phyloP scores from a whole-genome alignment of 2,329 filamentous ascomycete genomes.

The Emmonsiellopsis sp. region DNA sequence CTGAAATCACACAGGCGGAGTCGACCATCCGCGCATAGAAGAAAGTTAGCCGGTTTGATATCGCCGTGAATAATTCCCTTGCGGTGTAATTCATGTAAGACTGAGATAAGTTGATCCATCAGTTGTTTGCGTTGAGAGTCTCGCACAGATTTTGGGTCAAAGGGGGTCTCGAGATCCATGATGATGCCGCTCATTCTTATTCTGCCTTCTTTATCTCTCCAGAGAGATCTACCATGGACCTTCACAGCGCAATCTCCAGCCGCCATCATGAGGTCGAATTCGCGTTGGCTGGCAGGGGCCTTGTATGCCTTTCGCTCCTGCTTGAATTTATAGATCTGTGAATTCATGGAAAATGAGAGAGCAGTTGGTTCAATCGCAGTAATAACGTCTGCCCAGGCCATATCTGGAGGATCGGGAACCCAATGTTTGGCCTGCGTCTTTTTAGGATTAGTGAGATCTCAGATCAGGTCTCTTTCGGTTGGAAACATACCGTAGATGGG shows the following conservation, averaged over 20 bases:
- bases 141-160: slow-evolving; percentile 9
- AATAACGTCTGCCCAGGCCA: slow-evolving; percentile 2
- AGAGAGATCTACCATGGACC: slow-evolving; percentile 6
- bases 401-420: slow-evolving; percentile 4
- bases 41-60: too few species aligned
- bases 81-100: too few species aligned
- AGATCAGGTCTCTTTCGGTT: too few species aligned
- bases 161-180: slow-evolving; percentile 6
- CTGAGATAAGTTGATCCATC: too few species aligned
- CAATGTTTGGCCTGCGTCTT: background rate
- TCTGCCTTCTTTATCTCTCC: slow-evolving; percentile 4
- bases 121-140: too few species aligned
- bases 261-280: slow-evolving; percentile 7
- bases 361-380: slow-evolving; percentile 1
- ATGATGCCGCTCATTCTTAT: slow-evolving; percentile 5
- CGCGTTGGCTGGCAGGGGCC: slow-evolving; percentile 8
- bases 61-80: too few species aligned
- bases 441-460: too few species aligned
- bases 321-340: slow-evolving; percentile 9
- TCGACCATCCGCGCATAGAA: too few species aligned
- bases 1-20: too few species aligned
- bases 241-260: too few species aligned
- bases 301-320: too few species aligned
- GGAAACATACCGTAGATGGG: too few species aligned
- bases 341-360: slow-evolving; percentile 7